Percentiles rank a stretch among this genome's conserved stretches.
Evolutionary conservation across 371 early-diverging fungal species (phyloP).

Genomic region (Mortierella sp.): DNA sequence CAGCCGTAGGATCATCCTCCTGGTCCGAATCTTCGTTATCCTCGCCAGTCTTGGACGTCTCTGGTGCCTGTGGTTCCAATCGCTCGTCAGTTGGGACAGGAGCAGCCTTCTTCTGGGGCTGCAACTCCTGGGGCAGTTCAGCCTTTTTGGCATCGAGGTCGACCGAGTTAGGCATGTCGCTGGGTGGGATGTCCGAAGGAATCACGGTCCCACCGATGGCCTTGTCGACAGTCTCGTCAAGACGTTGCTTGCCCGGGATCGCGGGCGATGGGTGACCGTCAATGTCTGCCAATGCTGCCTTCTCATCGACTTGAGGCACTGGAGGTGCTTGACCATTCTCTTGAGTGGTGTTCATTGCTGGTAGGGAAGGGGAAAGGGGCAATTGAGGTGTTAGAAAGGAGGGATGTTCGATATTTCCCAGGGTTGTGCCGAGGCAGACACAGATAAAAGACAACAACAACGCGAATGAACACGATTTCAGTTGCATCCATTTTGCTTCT

Average conservation of each 20-base stretch:
- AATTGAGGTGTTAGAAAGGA: background rate
- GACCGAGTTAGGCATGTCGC: constrained; percentile 6
- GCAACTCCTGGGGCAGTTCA: background rate
- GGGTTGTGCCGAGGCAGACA: background rate
- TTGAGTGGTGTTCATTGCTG: background rate
- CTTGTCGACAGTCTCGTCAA: constrained; percentile 20
- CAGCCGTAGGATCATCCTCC: background rate
- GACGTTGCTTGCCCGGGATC: constrained; percentile 15
- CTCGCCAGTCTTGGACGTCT: background rate
- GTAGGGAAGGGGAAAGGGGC: too few species aligned
- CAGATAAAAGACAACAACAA: background rate
- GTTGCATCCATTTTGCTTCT: background rate
- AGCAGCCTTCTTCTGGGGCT: constrained; percentile 5
- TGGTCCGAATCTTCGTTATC: constrained; percentile 7
- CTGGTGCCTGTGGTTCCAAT: too few species aligned
- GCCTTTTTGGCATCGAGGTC: constrained; percentile 15
- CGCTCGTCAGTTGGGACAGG: background rate
- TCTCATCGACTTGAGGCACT: background rate
- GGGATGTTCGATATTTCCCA: too few species aligned
- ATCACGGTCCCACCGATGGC: constrained; percentile 25
- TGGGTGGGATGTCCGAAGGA: constrained; percentile 19
- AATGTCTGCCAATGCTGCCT: background rate
- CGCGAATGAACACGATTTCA: background rate
- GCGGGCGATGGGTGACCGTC: background rate
- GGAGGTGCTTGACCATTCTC: background rate